These are phyloP conservation scores for Orychophragmus violaceus DNA, from an alignment of 345 rosid species.

Conservation along the genomic window DNA sequence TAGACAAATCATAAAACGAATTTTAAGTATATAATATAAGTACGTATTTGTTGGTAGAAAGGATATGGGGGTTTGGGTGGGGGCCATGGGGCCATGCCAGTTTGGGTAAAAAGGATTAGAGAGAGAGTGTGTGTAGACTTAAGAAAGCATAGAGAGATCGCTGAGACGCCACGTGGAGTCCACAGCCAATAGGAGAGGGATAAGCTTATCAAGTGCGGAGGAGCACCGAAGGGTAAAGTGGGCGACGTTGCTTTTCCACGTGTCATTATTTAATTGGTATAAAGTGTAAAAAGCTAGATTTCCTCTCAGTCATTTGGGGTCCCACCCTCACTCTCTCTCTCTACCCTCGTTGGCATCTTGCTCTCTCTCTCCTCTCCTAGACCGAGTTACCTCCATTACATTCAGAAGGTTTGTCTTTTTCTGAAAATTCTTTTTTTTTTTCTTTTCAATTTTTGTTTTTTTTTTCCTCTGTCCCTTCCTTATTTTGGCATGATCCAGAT, in stretches of 20 bases:
- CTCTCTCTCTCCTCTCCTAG: background rate
- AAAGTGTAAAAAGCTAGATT: constrained; percentile 16
- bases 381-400: background rate
- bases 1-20: background rate
- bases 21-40: background rate
- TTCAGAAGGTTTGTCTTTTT: constrained; percentile 6
- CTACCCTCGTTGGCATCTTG: background rate
- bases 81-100: constrained; percentile 11
- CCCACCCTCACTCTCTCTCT: constrained; percentile 1
- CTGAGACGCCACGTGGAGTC: background rate
- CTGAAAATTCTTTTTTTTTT: background rate
- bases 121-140: too few relatives aligned
- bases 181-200: constrained; percentile 23
- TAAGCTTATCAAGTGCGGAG: constrained; percentile 32
- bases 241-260: constrained; percentile 29
- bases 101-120: constrained; percentile 11
- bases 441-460: background rate
- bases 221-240: constrained; percentile 24
- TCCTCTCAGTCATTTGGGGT: constrained; percentile 10
- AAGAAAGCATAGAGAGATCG: too few relatives aligned
- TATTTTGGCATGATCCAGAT: background rate
- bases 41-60: constrained; percentile 17
- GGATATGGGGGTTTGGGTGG: background rate
- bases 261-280: background rate
- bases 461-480: background rate